Evolutionary conservation across 805 yeast species (phyloP), one percentile per base, ranked within the genome.

Genomic region (Cyberlindnera japonica): DNA sequence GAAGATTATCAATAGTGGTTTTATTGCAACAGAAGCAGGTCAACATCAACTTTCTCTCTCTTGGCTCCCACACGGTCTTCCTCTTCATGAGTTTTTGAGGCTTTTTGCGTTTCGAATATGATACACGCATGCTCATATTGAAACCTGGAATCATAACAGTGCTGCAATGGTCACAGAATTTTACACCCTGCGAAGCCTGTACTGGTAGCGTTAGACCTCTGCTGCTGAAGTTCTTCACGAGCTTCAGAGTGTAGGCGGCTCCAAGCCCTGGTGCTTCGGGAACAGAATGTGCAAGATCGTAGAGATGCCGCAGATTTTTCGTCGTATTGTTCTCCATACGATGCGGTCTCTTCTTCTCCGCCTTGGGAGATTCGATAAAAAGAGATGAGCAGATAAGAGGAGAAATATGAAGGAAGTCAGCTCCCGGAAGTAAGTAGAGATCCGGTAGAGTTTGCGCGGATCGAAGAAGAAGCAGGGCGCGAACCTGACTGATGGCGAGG

Each of bases 11-110:
- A 4, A 35, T 37, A 10, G 48, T 54, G 8, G 28, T 20, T 8
- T 50, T 44, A 3, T 50, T 43, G 43, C 70, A 65, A 3, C 51
- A 37, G n/a, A 50, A 33, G 38, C 70, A 65, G 5, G 42, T 40
- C 42, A 56, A 57, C 14, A 49, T 27, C 15, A 64, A 46, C 5
- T 25, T 31, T 14, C 61, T 20, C 6, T 38, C 31, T 48, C 59
- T 33, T 18, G 44, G 40, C 28, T 39, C 41, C 50, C 53, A 28
- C 20, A 31, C 17, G 10, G 34, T 26, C 6, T 28, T 34, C 14
- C 8, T 34, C 31, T 12, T 25, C 18, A 26, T 25, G 11, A 26
- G 11, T 24, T 26, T 19, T 21, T 18, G 20, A 9, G 3, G 22
- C 10, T 8, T 32, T 12, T 36, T 18, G 12, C 30, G 26, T 28